phyloP scores from a whole-genome alignment of 192 early-diverging fungal genomes.

The Podila horticola region DNA sequence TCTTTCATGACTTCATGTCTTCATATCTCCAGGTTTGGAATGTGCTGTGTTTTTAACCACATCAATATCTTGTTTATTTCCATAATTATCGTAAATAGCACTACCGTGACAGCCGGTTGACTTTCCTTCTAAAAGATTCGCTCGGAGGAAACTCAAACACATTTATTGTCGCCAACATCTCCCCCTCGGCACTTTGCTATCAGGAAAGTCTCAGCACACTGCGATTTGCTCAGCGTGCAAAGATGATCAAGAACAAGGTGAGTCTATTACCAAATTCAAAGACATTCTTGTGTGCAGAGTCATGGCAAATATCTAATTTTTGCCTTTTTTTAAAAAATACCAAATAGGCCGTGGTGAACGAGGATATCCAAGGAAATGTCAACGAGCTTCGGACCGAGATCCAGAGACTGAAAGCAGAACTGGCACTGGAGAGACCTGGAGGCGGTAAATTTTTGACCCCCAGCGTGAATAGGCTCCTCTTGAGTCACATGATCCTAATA shows the following conservation, averaged over 20 bases:
- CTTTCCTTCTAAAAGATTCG: conserved; percentile 73
- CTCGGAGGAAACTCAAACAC: conserved; percentile 78
- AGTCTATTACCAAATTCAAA: neutral
- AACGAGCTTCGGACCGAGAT: conserved; percentile 71
- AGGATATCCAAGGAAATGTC: conserved; percentile 72
- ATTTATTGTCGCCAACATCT: conserved; percentile 73
- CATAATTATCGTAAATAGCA: conserved; percentile 33
- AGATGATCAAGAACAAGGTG: conserved; percentile 76
- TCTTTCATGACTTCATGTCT: neutral
- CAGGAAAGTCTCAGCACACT: conserved; percentile 72
- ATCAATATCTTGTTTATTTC: neutral
- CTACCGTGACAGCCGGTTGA: conserved; percentile 76
- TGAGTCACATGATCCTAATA: neutral
- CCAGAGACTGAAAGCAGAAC: conserved; percentile 60
- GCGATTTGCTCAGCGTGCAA: conserved; percentile 75
- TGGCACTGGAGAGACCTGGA: conserved; percentile 36
- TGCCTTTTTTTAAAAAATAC: neutral
- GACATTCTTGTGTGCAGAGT: neutral
- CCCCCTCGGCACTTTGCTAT: conserved; percentile 51
- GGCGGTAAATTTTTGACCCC: conserved; percentile 4
- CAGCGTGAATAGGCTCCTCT: neutral
- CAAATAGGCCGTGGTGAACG: conserved; percentile 68
- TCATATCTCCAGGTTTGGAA: neutral
- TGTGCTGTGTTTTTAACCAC: neutral
- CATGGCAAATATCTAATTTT: neutral